These are phyloP conservation scores for Russula abietina DNA, from an alignment of 768 basidiomycete species.

Conservation along the genomic window DNA sequence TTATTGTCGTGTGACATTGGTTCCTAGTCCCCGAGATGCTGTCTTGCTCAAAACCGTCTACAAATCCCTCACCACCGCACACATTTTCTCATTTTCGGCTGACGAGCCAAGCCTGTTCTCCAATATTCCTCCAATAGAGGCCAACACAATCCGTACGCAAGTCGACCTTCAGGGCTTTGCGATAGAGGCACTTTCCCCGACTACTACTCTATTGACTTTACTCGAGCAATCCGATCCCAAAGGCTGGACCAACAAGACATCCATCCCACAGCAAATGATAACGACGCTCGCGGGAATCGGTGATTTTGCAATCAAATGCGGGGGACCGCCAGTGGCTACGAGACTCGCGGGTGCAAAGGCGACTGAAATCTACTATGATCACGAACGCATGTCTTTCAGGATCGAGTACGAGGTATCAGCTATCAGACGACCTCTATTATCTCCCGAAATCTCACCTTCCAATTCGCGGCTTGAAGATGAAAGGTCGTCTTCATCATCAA, in stretches of 20 bases:
- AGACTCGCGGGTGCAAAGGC: constrained; percentile 73
- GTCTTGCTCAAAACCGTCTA: constrained; percentile 93
- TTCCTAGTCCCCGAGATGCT: constrained; percentile 73
- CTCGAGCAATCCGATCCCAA: constrained; percentile 97
- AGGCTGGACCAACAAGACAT: constrained; percentile 93
- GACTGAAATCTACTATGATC: constrained; percentile 74
- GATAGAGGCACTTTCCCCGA: constrained; percentile 91
- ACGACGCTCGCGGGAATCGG: constrained; percentile 83
- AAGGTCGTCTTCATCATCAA: constrained; percentile 28
- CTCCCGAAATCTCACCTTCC: constrained; percentile 16
- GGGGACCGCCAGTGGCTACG: constrained; percentile 89
- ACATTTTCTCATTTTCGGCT: constrained; percentile 91
- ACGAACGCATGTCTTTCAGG: constrained; percentile 73
- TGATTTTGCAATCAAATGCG: constrained; percentile 92
- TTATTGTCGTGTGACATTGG: constrained; percentile 14
- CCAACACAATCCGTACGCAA: constrained; percentile 83
- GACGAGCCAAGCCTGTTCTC: constrained; percentile 88
- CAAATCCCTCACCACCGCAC: constrained; percentile 91
- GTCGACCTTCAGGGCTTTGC: constrained; percentile 99
- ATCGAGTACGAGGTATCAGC: constrained; percentile 76
- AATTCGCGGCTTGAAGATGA: constrained; percentile 21
- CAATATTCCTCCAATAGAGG: constrained; percentile 56
- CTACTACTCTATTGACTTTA: constrained; percentile 86
- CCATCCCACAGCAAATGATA: constrained; percentile 93
- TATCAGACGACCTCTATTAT: constrained; percentile 36